Evolutionary conservation across 2,329 filamentous ascomycete species (phyloP).

Genomic region (Bipolaris gigantea): DNA sequence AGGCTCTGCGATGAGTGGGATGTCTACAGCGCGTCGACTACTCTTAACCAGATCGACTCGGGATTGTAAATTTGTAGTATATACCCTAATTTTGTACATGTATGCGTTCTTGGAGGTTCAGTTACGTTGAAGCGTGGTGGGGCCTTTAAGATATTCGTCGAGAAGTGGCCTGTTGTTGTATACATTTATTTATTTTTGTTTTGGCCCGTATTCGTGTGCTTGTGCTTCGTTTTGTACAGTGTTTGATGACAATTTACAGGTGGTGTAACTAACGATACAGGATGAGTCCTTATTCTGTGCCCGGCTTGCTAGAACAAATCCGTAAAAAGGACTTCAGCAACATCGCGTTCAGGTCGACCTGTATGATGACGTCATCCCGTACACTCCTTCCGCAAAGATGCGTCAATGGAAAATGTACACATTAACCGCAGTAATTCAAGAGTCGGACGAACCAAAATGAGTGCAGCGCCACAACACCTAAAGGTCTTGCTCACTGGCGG

Average conservation of each 20-base stretch:
- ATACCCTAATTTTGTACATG: neutral
- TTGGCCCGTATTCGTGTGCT: neutral
- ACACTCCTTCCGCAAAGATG: neutral
- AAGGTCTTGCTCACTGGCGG: constrained; percentile 49
- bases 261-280: too few relatives aligned
- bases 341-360: neutral
- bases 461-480: constrained; percentile 10
- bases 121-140: neutral
- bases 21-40: constrained; percentile 29
- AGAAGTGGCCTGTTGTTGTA: neutral
- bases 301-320: too few relatives aligned
- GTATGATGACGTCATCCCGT: neutral
- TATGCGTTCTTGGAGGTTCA: neutral
- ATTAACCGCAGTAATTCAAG: neutral
- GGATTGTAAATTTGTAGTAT: constrained; percentile 17
- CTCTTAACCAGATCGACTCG: constrained; percentile 40
- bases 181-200: neutral
- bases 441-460: neutral
- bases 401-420: neutral
- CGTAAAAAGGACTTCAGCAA: neutral
- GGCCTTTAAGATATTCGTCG: neutral
- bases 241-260: neutral
- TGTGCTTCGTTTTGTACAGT: neutral
- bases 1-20: constrained; percentile 35
- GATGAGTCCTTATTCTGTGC: too few relatives aligned